Evolutionary conservation across 2,329 filamentous ascomycete genomes (phyloP), one percentile per base, ranked within the genome.

Genomic region (Kalmusia sp.): DNA sequence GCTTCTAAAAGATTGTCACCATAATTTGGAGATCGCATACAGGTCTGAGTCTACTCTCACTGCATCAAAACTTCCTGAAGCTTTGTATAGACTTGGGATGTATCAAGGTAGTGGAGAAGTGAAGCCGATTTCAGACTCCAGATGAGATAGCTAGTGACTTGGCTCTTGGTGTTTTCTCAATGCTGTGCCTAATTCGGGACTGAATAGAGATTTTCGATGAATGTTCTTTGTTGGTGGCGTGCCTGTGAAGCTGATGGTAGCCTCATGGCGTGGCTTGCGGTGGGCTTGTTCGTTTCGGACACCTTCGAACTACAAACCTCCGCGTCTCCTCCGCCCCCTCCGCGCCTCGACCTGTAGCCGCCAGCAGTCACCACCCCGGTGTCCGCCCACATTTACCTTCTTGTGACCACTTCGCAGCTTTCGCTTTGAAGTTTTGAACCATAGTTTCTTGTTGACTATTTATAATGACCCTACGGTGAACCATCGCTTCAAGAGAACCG

Each of bases 241-340:
- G 15, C 44, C 15, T 51, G 49, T 62, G 49, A 53, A 37, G 33
- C 46, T 50, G 31, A 40, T 53, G 47, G 39, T 33, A 46, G 44
- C 38, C 27, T 40, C 41, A 47, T 51, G 49, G 52, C 55, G 64
- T 61, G 60, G 62, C 62, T n/a, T 65, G 62, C 59, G 48, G 53
- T 41, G 54, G 58, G 64, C 64, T 67, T 68, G 62, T 51, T 46
- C 53, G 66, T 71, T 67, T 69, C 66, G 63, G 62, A 59, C 55
- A 59, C 56, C 57, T 41, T 47, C 59, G 55, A 62, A 59, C n/a
- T n/a, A n/a, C 53, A 58, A 55, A 70, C 65, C 62, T 70, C 67
- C 68, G 63, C 54, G 37, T 54, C 24, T 58, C 59, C 66, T 64
- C 65, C 68, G 64, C 64, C 63, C 56, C n/a, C 31, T 37, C 37